These are phyloP conservation scores for Botrytis fragariae DNA, from an alignment of 2,329 filamentous ascomycete genomes.

Conservation along the genomic window DNA sequence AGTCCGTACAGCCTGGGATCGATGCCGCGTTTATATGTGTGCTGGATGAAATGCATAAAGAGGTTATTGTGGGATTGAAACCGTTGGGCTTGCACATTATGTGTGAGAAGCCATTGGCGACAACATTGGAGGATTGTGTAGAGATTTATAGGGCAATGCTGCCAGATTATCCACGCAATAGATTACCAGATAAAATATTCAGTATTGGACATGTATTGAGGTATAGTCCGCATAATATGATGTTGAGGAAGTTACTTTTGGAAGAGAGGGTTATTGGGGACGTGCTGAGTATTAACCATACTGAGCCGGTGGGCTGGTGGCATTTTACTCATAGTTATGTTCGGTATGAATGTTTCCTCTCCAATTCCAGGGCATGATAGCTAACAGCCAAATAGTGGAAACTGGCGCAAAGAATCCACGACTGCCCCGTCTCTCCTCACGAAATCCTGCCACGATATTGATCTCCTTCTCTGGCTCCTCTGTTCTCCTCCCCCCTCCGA, in stretches of 20 bases:
- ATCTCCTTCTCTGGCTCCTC: slow-evolving; percentile 87
- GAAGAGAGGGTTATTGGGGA: slow-evolving; percentile 78
- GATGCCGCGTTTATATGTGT: slow-evolving; percentile 69
- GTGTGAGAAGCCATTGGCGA: slow-evolving; percentile 92
- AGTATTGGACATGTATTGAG: slow-evolving; percentile 91
- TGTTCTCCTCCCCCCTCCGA: slow-evolving; percentile 55
- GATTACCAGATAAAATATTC: slow-evolving; percentile 57
- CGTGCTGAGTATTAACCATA: slow-evolving; percentile 82
- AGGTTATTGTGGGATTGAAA: slow-evolving; percentile 73
- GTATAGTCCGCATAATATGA: slow-evolving; percentile 89
- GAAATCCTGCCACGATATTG: slow-evolving; percentile 95
- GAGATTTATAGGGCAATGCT: slow-evolving; percentile 63
- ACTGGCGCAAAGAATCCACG: slow-evolving; percentile 81
- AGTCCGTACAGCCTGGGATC: slow-evolving; percentile 43
- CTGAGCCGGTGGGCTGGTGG: slow-evolving; percentile 94
- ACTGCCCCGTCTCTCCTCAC: slow-evolving; percentile 83
- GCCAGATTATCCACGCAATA: slow-evolving; percentile 38
- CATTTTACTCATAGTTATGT: slow-evolving; percentile 92
- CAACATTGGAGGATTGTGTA: slow-evolving; percentile 74
- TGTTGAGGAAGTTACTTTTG: slow-evolving; percentile 74
- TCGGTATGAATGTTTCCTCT: slow-evolving; percentile 43
- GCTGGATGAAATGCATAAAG: slow-evolving; percentile 82
- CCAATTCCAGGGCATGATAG: background rate
- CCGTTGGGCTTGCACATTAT: slow-evolving; percentile 76
- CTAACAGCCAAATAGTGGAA: slow-evolving; percentile 57